Percentiles rank a stretch among this genome's conserved stretches.
These are phyloP conservation scores for Viridothelium virens DNA, from an alignment of 495 filamentous ascomycete genomes.

Conservation along the genomic window DNA sequence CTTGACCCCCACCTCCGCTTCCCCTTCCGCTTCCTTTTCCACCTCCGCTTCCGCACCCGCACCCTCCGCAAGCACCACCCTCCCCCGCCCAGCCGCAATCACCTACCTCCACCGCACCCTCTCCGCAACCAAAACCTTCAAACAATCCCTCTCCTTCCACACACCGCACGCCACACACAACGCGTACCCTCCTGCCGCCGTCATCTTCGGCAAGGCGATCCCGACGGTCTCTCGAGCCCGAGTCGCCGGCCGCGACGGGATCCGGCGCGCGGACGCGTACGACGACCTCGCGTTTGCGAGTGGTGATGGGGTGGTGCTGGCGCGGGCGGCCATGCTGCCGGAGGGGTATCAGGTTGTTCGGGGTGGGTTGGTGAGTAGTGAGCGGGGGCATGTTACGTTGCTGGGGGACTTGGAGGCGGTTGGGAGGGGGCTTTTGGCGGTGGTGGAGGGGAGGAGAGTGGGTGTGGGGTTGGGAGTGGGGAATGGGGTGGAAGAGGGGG, in stretches of 20 bases:
- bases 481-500: background rate
- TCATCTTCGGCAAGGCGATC: constrained; percentile 82
- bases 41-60: constrained; percentile 32
- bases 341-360: constrained; percentile 63
- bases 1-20: background rate
- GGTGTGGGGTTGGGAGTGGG: constrained; percentile 55
- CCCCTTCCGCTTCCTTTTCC: constrained; percentile 21
- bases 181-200: constrained; percentile 68
- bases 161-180: constrained; percentile 54
- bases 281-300: constrained; percentile 80
- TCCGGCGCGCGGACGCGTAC: constrained; percentile 70
- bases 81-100: constrained; percentile 48
- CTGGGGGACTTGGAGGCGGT: constrained; percentile 79
- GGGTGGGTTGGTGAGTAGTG: constrained; percentile 66
- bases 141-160: constrained; percentile 57
- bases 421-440: constrained; percentile 60
- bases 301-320: constrained; percentile 86
- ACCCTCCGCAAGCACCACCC: constrained; percentile 37
- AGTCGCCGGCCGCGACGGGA: constrained; percentile 58
- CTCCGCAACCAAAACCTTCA: constrained; percentile 61
- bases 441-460: constrained; percentile 57
- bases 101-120: constrained; percentile 74
- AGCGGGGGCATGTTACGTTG: constrained; percentile 77
- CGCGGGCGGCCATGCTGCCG: constrained; percentile 78
- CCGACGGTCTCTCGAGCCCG: constrained; percentile 77